Evolutionary conservation across 2,329 filamentous ascomycete species (phyloP), one percentile per base, ranked within the genome.

Genomic region (Talaromyces sp.): DNA sequence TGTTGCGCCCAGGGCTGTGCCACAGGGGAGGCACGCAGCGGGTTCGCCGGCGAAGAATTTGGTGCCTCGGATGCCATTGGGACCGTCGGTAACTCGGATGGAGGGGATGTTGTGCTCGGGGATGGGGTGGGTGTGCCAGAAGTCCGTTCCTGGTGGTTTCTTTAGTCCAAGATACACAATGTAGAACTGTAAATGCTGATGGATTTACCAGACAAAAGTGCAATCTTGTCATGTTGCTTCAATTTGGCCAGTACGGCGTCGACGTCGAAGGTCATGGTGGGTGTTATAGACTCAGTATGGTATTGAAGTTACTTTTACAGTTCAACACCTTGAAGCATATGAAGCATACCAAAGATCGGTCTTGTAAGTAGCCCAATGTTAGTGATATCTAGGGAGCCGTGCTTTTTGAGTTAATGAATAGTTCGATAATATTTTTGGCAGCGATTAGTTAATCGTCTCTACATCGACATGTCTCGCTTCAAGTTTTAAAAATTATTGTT

Each of bases 1-100:
- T 37, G 89, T 91, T 40, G 89, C 87, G 8, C 88, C 89, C 48
- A 93, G 80, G 0, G 87, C 90, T 57, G 90, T 85, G 57, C 88
- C 89, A 64, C 89, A 92, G 5, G 89, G 89, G 63, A 93, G 88
- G 41, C 91, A 81, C n/a, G 89, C 89, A 40, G 89, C 88, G 77
- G 89, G 67, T 10, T 68, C 84, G 17, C 85, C 85, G 41, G 85
- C 85, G 48, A 88, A 86, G 69, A 88, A 88, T 19, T 84, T 81
- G 1, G 83, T 84, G n/a, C 86, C 86, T 25, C 86, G 82, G 48
- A 86, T 84, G 31, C 86, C 86, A 69, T 89, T 89, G 1, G 86
- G 86, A 0, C 86, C 86, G 71, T 89, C 86, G 21, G 82, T 86
- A 4, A 84, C 83, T 66, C 87, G 87, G 61, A 88, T 78, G 0